A percentile compares a stretch with the other conserved stretches of the same genome.
Evolutionary conservation across 305 asterid species (phyloP).

Genomic region (Fraxinus angustifolia): DNA sequence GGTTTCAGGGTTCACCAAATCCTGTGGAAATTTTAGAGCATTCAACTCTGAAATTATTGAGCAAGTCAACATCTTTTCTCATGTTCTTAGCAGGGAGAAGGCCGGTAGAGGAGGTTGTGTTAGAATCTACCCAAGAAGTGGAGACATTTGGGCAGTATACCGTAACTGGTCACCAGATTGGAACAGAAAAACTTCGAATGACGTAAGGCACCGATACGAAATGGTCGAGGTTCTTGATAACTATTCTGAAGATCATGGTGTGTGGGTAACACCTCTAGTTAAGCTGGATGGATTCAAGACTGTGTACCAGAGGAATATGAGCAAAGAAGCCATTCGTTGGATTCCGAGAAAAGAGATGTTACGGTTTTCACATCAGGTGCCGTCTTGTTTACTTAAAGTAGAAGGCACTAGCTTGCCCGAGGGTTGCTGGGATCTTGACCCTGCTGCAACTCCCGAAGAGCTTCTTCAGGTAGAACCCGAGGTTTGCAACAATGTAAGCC

Average conservation of each 20-base stretch:
- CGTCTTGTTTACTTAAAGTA: constrained; percentile 44
- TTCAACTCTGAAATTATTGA: constrained; percentile 58
- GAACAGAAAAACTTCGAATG: constrained; percentile 37
- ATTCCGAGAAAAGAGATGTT: constrained; percentile 47
- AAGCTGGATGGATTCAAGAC: constrained; percentile 45
- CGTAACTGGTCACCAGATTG: constrained; percentile 48
- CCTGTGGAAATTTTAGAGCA: constrained; percentile 73
- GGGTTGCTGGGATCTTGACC: constrained; percentile 59
- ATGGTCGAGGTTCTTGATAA: constrained; percentile 53
- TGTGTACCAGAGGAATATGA: constrained; percentile 32
- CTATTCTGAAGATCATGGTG: constrained; percentile 46
- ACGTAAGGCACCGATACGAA: constrained; percentile 46
- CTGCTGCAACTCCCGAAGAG: constrained; percentile 93
- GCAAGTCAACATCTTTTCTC: constrained; percentile 91
- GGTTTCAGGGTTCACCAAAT: constrained; percentile 81
- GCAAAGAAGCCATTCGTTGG: constrained; percentile 33
- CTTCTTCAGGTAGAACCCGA: constrained; percentile 57
- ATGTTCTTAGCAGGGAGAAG: constrained; percentile 57
- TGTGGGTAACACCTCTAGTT: constrained; percentile 37
- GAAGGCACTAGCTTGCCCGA: constrained; percentile 36
- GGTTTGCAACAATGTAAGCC: constrained; percentile 16
- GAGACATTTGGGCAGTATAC: constrained; percentile 53
- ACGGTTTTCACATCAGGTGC: constrained; percentile 53
- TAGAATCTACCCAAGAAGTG: constrained; percentile 61
- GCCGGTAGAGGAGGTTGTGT: constrained; percentile 94